Evolutionary conservation across 2,329 filamentous ascomycete genomes (phyloP), one percentile per base, ranked within the genome.

Genomic region (Colletotrichum tanaceti): DNA sequence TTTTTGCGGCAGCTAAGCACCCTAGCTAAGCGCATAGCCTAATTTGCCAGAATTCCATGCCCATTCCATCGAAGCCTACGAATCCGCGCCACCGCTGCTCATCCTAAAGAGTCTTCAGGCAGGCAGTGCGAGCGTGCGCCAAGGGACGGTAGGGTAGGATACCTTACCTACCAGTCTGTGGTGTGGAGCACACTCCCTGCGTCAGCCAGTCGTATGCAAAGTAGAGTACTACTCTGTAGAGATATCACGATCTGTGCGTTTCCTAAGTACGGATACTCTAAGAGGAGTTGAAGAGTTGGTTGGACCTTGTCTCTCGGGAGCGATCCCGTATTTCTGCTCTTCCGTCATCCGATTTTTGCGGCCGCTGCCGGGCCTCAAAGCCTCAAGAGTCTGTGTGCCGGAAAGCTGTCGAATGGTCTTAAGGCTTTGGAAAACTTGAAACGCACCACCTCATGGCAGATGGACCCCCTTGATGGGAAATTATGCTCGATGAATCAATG

Each of bases 381-480:
- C 38, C 22, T 46, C 20, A 52, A 16, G 50, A 57, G 66, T 68
- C 62, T 55, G 66, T 65, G 66, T 61, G 35, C 62, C 16, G 18
- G 43, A 54, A 50, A 28, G 57, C 28, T 49, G 38, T 62, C 62
- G 50, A 66, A 68, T 68, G 44, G 55, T 50, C 43, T 65, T 44
- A 63, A 52, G 57, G 65, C 61, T 28, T 68, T 65, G 49, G 20
- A 53, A 38, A 53, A 70, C 22, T 61, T 70, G 68, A 70, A 70
- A 70, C 68, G 41, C 68, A 70, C 68, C 68, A 60, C 59, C 59
- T 68, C 55, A 67, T 70, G 65, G 68, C 68, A 61, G 55, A 58
- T 53, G 60, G 65, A 46, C 57, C 55, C 59, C 58, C 49, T 47
- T 58, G 22, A 61, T 49, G 62, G 62, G 66, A 68, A 52, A 68